These are phyloP conservation scores for Boletus calvinii DNA, from an alignment of 1,284 basidiomycete genomes.

Conservation along the genomic window DNA sequence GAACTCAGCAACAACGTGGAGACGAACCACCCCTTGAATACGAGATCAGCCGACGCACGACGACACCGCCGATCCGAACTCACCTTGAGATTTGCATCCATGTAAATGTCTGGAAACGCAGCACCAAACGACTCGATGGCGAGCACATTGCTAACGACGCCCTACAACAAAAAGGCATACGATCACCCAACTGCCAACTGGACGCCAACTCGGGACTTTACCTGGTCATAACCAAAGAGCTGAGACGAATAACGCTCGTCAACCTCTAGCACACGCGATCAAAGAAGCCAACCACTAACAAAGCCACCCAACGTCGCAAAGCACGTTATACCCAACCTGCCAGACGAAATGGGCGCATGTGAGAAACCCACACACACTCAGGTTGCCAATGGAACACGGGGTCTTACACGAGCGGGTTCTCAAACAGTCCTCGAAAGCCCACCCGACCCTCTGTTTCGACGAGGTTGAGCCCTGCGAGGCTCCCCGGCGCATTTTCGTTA, in stretches of 20 bases:
- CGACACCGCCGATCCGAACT: neutral
- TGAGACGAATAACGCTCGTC: conserved; percentile 6
- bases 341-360: neutral
- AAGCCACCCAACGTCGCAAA: conserved; percentile 36
- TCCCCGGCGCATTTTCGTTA: neutral
- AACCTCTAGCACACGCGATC: neutral
- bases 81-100: conserved; percentile 30
- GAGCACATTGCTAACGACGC: conserved; percentile 36
- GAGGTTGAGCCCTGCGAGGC: conserved; percentile 13
- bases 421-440: conserved; percentile 31
- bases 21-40: conserved; percentile 33
- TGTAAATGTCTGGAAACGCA: conserved; percentile 34
- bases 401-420: conserved; percentile 32
- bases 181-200: neutral
- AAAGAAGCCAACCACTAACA: conserved; percentile 19
- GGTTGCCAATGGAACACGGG: neutral
- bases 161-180: conserved; percentile 12
- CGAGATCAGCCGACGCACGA: conserved; percentile 4
- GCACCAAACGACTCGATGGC: conserved; percentile 37
- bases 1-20: conserved; percentile 32
- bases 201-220: neutral
- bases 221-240: conserved; percentile 37
- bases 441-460: conserved; percentile 21
- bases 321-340: conserved; percentile 33
- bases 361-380: conserved; percentile 4